Evolutionary conservation across 495 filamentous ascomycete species (phyloP).

Genomic region (Penicillium verhagenii): DNA sequence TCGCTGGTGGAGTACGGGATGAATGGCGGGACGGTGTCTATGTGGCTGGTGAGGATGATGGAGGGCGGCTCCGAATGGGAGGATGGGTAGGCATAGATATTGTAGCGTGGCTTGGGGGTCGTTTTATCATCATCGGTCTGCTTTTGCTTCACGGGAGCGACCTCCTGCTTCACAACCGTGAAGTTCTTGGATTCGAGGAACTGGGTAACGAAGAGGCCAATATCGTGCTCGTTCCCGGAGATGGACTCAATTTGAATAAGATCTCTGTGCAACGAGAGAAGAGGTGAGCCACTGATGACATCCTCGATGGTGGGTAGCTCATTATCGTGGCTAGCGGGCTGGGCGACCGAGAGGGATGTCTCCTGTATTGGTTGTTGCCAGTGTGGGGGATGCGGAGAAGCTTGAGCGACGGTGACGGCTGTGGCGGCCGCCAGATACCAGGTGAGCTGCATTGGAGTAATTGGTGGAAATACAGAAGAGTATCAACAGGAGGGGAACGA

Average conservation of each 20-base stretch:
- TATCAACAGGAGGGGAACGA: not conserved
- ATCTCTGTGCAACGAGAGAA: conserved; percentile 75
- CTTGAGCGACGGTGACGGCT: conserved; percentile 20
- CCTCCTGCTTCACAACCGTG: conserved; percentile 63
- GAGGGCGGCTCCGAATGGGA: conserved; percentile 51
- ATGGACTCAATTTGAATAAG: conserved; percentile 77
- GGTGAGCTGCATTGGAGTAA: conserved; percentile 21
- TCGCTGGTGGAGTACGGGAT: conserved; percentile 49
- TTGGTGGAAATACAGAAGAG: not conserved
- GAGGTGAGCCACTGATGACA: conserved; percentile 39
- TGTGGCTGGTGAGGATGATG: conserved; percentile 73
- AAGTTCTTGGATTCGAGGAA: conserved; percentile 66
- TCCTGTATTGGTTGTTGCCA: conserved; percentile 21
- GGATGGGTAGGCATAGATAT: conserved; percentile 76
- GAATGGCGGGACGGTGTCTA: conserved; percentile 68
- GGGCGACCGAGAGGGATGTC: not conserved
- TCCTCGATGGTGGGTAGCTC: conserved; percentile 13
- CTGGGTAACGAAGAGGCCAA: conserved; percentile 64
- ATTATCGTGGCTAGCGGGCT: not conserved
- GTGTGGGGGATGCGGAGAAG: conserved; percentile 38
- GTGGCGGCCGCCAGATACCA: conserved; percentile 23
- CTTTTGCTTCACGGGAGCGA: conserved; percentile 26
- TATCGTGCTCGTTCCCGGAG: conserved; percentile 66
- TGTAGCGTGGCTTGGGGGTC: conserved; percentile 52
- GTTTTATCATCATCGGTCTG: conserved; percentile 4